phyloP scores from a whole-genome alignment of 2,329 filamentous ascomycete genomes.

The Sclerotinia sclerotiorum region DNA sequence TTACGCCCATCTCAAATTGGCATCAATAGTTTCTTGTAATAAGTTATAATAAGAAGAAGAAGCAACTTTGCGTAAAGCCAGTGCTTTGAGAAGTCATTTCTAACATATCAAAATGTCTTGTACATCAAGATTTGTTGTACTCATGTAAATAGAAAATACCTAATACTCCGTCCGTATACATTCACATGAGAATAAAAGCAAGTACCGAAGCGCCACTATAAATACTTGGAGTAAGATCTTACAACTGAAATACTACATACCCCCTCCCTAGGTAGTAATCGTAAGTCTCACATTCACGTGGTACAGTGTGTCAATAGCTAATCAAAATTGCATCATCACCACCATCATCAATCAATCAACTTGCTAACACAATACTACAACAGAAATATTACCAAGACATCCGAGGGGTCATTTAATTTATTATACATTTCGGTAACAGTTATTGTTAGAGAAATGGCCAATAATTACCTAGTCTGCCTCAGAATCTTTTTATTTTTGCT shows the following conservation, averaged over 20 bases:
- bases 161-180: too few species aligned
- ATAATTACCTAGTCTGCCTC: not conserved
- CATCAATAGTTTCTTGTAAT: too few species aligned
- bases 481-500: not conserved
- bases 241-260: not conserved
- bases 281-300: not conserved
- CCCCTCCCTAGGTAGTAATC: not conserved
- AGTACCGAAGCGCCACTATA: not conserved
- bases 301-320: not conserved
- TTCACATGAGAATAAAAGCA: not conserved
- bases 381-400: not conserved
- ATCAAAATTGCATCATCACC: not conserved
- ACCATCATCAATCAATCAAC: not conserved
- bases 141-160: not conserved
- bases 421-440: not conserved
- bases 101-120: not conserved
- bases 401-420: not conserved
- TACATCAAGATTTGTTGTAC: not conserved
- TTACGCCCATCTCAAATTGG: too few species aligned
- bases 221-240: too few species aligned
- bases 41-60: too few species aligned
- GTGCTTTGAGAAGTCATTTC: not conserved
- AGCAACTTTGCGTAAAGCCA: not conserved
- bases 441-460: not conserved
- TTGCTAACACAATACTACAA: not conserved